A percentile compares a stretch with the other conserved stretches of the same genome.
These are phyloP conservation scores for Salix exigua DNA, from an alignment of 345 rosid species.

Conservation along the genomic window DNA sequence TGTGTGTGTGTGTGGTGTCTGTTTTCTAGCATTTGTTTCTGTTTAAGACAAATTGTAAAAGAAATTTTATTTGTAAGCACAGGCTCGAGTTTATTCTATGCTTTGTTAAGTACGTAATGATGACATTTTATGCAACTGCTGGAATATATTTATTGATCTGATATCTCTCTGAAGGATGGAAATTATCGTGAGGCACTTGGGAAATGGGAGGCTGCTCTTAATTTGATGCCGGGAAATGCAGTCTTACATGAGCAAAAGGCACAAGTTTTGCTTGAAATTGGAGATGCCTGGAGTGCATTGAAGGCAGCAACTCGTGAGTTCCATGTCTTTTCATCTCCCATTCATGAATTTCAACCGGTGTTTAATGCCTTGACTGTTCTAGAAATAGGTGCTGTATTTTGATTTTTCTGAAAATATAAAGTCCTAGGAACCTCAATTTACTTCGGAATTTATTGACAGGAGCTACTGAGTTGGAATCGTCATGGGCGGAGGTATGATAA, in stretches of 20 bases:
- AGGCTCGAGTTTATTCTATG: neutral
- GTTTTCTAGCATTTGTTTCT: neutral
- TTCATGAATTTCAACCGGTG: neutral
- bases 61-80: neutral
- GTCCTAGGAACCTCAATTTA: slow-evolving; percentile 3
- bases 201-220: slow-evolving; percentile 87
- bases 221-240: slow-evolving; percentile 57
- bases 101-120: neutral
- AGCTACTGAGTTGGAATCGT: slow-evolving; percentile 65
- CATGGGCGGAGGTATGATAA: slow-evolving; percentile 73
- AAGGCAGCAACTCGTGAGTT: slow-evolving; percentile 71
- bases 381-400: neutral
- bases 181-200: slow-evolving; percentile 80
- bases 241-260: slow-evolving; percentile 87
- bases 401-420: neutral
- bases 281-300: slow-evolving; percentile 78
- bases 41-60: neutral
- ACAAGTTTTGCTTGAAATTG: slow-evolving; percentile 81
- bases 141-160: neutral
- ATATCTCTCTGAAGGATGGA: slow-evolving; percentile 53
- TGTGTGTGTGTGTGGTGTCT: neutral
- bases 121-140: neutral
- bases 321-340: neutral
- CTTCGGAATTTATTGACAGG: slow-evolving; percentile 44
- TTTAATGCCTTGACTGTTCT: neutral